phyloP scores from a whole-genome alignment of 2,329 filamentous ascomycete genomes.

The Trichophyton simii region DNA sequence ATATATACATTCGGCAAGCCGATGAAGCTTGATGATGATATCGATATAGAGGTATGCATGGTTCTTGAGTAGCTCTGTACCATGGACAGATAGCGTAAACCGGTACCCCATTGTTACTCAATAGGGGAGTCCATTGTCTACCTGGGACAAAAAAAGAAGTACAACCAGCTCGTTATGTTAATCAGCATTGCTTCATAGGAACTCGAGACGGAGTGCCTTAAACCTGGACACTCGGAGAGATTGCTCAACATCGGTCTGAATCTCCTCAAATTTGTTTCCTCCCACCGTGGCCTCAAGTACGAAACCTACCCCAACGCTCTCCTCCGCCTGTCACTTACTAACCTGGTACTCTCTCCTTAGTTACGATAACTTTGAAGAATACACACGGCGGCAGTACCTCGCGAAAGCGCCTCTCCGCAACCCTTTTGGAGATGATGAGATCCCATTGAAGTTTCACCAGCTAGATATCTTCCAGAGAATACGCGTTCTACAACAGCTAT shows the following conservation, averaged over 20 bases:
- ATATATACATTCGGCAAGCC: conserved; percentile 80
- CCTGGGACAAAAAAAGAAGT: not conserved
- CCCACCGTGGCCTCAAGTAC: conserved; percentile 82
- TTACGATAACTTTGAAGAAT: conserved; percentile 81
- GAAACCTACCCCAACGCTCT: conserved; percentile 20
- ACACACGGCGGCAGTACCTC: conserved; percentile 75
- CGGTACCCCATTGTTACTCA: not conserved
- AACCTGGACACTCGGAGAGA: conserved; percentile 56
- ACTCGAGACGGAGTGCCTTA: conserved; percentile 77
- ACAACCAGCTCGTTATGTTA: not conserved
- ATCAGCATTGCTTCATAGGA: conserved; percentile 44
- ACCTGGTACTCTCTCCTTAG: conserved; percentile 35
- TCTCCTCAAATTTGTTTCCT: conserved; percentile 84
- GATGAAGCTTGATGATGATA: conserved; percentile 76
- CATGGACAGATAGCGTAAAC: not conserved
- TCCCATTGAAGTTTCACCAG: conserved; percentile 59
- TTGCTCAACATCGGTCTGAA: conserved; percentile 73
- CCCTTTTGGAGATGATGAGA: conserved; percentile 70
- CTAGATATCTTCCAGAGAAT: conserved; percentile 76
- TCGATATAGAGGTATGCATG: conserved; percentile 70
- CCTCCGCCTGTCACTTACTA: not conserved
- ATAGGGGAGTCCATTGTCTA: not conserved
- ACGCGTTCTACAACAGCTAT: conserved; percentile 69
- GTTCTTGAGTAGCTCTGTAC: not conserved
- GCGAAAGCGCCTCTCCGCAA: conserved; percentile 66